Percentiles rank a stretch among this genome's conserved stretches.
phyloP scores from a whole-genome alignment of 169 alveolate species.

The Cryptosporidium tyzzeri region DNA sequence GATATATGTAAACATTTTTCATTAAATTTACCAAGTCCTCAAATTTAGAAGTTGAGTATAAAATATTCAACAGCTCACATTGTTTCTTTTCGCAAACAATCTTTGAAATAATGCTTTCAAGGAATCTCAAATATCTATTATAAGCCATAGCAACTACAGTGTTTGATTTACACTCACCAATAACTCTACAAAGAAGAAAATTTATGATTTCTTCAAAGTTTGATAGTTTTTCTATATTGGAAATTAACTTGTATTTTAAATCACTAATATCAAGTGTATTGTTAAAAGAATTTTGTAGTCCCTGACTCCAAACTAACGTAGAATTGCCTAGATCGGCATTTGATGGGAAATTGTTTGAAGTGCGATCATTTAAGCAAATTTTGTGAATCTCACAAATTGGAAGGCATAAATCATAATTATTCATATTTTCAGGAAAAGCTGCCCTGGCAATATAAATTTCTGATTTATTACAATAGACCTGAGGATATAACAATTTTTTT shows the following conservation, averaged over 20 bases:
- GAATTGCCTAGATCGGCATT: constrained; percentile 8
- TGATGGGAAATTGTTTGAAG: neutral
- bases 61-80: neutral
- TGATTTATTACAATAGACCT: constrained; percentile 6
- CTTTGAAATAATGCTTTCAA: neutral
- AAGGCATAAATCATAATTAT: neutral
- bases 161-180: constrained; percentile 5
- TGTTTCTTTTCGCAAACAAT: neutral
- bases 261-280: neutral
- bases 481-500: neutral
- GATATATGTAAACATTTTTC: neutral
- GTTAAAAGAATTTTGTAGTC: constrained; percentile 1
- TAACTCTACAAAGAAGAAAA: neutral
- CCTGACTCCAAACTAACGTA: constrained; percentile 30
- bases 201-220: neutral
- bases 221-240: neutral
- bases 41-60: constrained; percentile 5
- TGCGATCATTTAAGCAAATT: neutral
- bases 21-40: constrained; percentile 5
- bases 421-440: neutral
- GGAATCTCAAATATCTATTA: constrained; percentile 1
- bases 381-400: constrained; percentile 63
- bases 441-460: constrained; percentile 51
- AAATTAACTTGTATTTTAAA: neutral
- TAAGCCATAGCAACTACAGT: constrained; percentile 2